phyloP scores from a whole-genome alignment of 495 filamentous ascomycete genomes.

The Penicillium crystallinum region DNA sequence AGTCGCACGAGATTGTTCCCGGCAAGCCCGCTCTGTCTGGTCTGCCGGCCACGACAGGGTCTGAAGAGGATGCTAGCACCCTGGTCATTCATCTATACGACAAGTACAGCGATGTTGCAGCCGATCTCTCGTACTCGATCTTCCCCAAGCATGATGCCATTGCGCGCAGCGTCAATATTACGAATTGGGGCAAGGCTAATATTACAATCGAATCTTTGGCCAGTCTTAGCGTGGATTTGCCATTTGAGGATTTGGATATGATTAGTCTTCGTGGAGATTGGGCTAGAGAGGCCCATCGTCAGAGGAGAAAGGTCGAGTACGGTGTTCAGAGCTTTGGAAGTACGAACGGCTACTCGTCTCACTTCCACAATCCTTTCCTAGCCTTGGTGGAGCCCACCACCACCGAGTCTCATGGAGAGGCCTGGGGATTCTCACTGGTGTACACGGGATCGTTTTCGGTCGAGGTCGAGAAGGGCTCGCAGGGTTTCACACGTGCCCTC shows the following conservation, averaged over 20 bases:
- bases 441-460: conserved; percentile 50
- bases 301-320: conserved; percentile 33
- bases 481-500: conserved; percentile 47
- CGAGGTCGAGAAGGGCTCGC: conserved; percentile 49
- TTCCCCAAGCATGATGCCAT: conserved; percentile 50
- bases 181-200: conserved; percentile 42
- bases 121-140: conserved; percentile 50
- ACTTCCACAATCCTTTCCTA: conserved; percentile 52
- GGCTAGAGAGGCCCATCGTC: conserved; percentile 43
- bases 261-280: conserved; percentile 49
- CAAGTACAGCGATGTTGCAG: conserved; percentile 43
- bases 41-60: conserved; percentile 47
- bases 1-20: conserved; percentile 35
- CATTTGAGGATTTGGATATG: conserved; percentile 50
- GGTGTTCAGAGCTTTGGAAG: conserved; percentile 45
- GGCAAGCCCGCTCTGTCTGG: conserved; percentile 46
- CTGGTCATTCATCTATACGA: conserved; percentile 48
- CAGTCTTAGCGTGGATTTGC: conserved; percentile 50
- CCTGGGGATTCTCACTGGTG: conserved; percentile 51
- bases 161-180: conserved; percentile 47
- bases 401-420: conserved; percentile 48
- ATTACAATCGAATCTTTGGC: conserved; percentile 45
- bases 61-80: conserved; percentile 44
- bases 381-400: conserved; percentile 44
- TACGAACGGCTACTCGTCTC: conserved; percentile 48